phyloP scores from a whole-genome alignment of 768 basidiomycete genomes.

The Phaeolepiota aurea region DNA sequence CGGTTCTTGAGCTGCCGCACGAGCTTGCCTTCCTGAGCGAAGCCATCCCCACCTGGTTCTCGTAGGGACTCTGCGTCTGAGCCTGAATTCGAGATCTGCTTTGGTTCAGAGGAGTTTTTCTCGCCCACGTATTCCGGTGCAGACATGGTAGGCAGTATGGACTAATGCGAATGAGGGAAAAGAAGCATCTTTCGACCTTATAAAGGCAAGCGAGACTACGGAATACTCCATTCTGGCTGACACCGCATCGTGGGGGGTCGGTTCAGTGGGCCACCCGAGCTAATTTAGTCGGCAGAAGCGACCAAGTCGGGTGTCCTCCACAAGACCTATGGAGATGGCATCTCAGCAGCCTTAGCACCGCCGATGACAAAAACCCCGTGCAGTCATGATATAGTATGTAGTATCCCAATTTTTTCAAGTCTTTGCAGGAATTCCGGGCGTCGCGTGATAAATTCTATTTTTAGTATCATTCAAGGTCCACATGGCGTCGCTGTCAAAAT shows the following conservation, averaged over 20 bases:
- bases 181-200: background rate
- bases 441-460: too few relatives aligned
- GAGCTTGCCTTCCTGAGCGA: conserved; percentile 21
- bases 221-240: background rate
- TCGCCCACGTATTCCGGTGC: conserved; percentile 5
- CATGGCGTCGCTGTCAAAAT: too few relatives aligned
- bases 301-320: background rate
- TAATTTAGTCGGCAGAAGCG: background rate
- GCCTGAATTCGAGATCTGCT: conserved; percentile 4
- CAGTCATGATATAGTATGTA: too few relatives aligned
- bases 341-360: too few relatives aligned
- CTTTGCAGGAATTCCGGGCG: too few relatives aligned
- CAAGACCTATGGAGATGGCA: too few relatives aligned
- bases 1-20: conserved; percentile 65
- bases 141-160: background rate
- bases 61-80: conserved; percentile 14
- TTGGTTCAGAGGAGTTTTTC: background rate
- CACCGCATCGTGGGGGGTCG: background rate
- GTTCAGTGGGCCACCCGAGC: background rate
- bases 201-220: background rate
- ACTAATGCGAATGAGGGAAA: background rate
- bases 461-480: too few relatives aligned
- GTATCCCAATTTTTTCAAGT: too few relatives aligned
- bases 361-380: too few relatives aligned
- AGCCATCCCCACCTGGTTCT: conserved; percentile 7